Conservation (phyloP, 2,329 filamentous ascomycete genomes). For the Elsinoe australis region DNA sequence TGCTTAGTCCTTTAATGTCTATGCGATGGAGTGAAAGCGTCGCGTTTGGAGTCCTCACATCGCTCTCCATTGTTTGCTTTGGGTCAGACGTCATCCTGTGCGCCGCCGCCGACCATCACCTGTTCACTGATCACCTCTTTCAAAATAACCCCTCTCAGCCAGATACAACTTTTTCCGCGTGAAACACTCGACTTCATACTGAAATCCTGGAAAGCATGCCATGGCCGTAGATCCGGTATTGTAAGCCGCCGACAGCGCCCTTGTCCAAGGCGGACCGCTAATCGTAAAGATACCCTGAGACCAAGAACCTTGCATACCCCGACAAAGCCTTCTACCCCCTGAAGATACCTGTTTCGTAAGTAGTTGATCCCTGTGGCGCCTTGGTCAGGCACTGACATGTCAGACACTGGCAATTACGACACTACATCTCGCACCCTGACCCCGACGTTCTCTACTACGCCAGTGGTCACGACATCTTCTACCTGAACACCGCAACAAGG, state of each 20-base stretch:
- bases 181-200: too few species aligned
- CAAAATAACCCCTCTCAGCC: too few species aligned
- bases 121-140: too few species aligned
- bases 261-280: too few species aligned
- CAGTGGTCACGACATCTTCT: constrained; percentile 55
- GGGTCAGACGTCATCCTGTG: constrained; percentile 3
- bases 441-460: constrained; percentile 79
- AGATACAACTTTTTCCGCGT: too few species aligned
- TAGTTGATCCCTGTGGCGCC: constrained; percentile 27
- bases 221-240: constrained; percentile 29
- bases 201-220: constrained; percentile 3
- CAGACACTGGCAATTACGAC: constrained; percentile 83
- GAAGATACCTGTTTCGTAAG: constrained; percentile 43
- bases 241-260: too few species aligned
- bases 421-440: constrained; percentile 75
- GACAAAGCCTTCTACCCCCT: constrained; percentile 42
- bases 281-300: constrained; percentile 38
- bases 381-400: constrained; percentile 19
- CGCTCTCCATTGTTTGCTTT: background rate
- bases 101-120: too few species aligned
- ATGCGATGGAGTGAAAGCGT: too few species aligned
- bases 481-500: constrained; percentile 57
- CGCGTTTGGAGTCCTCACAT: too few species aligned
- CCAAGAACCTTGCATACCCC: constrained; percentile 38
- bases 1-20: too few species aligned